Base-by-base conservation (phyloP, 75 land plant species). In the Isoetes taiwanensis region DNA sequence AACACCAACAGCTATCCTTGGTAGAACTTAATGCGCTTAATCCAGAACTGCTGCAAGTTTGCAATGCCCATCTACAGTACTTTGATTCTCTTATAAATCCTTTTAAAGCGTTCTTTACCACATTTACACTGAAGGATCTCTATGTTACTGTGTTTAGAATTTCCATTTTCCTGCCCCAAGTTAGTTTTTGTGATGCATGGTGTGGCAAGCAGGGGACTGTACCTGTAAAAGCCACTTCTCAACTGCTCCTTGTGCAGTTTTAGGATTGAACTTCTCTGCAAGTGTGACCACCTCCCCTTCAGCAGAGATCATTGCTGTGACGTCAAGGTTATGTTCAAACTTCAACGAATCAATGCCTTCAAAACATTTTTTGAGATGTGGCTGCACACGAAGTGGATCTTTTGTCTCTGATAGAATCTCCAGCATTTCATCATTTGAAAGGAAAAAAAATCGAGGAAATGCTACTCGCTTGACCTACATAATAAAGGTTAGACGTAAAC, bases 341-440 rank as follows among this genome's bases (percentile, higher is more conserved):
- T 59, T 23, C 12, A 71, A 43, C 3, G 68, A 25, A 46, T 59
- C 34, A 34, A 71, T 71, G 19, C 73, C 73, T 53, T 71, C 73
- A 58, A 71, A 71, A 52, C 73, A 71, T 30, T 71, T 71, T 26
- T 71, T 71, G 0, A 71, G n/a, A 43, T 71, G 73, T 10, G 73
- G 73, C 54, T 71, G 73, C 28, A 71, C 73, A 16, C 73, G 68
- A 28, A 71, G 66, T 29, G 73, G 73, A 41, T 71, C 73, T 32
- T 71, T 71, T 19, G 73, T 71, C 43, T 71, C 68, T 2, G 73
- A 71, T 16, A 71, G 62, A 30, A 71, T 71, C 59, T 71, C 73
- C 20, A 71, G 42, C 73, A 71, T 71, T 46, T 71, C 73, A 52
- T 71, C 73, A 64, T 71, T 71, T 52, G 73, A 71, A 32, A 71